Evolutionary conservation across 2,329 filamentous ascomycete genomes (phyloP), one percentile per base, ranked within the genome.

Genomic region (Neofusicoccum sp.): DNA sequence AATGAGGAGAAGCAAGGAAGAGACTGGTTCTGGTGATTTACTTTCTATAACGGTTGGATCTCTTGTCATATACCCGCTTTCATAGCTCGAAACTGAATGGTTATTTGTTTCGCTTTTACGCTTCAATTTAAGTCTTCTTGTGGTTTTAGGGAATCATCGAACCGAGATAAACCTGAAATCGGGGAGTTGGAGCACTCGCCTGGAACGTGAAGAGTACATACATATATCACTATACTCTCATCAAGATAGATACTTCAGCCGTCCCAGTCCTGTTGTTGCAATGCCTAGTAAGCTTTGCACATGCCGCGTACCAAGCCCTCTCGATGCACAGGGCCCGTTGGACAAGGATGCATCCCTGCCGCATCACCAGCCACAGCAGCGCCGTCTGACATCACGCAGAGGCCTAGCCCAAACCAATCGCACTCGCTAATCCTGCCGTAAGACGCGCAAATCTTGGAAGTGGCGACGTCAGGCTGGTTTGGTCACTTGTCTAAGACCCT

Each of bases 401-500:
- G 7, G 36, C 7, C 11, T 37, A 12, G 31, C 37, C 48, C 22
- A 50, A 33, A 36, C 36, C 22, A 22, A 22, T 16, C 31, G 31
- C 5, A 4, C n/a, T 31, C 48, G 48, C 33, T 50, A 14, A 33
- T 11, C 12, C 12, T 12, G 14, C 31, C 9, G 48, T 36, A 36
- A 16, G 33, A 50, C 48, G 7, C 22, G 16, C n/a, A 43, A 41
- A 56, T 56, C 50, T 56, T 43, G 50, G 50, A 56, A 41, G 50
- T 56, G 50, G 50, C 50, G 36, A 43, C 36, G 9, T 12, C 36
- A 4, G 31, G n/a, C 28, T 16, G 12, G 11, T 22, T 39, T 37
- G 49, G n/a, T 33, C 22, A 22, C 1, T 22, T 22, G 22, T 22
- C 22, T 22, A 22, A 22, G 22, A 22, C 22, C 22, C 22, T 22